Evolutionary conservation across 1,284 basidiomycete species (phyloP), one percentile per base, ranked within the genome.

Genomic region (Gastroboletus turbinatus): DNA sequence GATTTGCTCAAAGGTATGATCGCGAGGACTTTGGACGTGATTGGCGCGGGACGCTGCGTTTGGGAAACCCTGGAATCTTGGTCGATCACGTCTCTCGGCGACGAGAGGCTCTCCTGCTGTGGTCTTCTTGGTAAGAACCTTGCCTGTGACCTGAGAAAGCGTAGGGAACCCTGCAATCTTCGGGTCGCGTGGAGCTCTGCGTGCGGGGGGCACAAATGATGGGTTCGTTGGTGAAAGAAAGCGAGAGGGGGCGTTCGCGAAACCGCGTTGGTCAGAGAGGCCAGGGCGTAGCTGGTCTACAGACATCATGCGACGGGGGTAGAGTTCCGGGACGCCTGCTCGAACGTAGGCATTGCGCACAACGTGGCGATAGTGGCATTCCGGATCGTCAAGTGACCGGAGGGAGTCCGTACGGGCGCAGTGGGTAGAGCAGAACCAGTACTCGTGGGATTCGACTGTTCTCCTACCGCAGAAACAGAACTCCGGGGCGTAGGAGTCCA

Each of bases 321-420:
- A 36, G 21, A 36, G 56, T 10, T 50, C 49, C 3, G 36, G 36
- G 2, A 49, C 27, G 5, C 50, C 49, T 1, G 56, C 57, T 25
- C 8, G 58, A 35, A 46, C n/a, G 40, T 60, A 56, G 33, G 66
- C 67, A 5, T 30, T 43, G 21, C 52, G 61, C 16, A 70, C 52
- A 27, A 59, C 53, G 0, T 54, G 44, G 30, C 68, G 70, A 47
- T 69, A 69, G 27, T 69, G 71, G 30, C 53, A 60, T 16, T 65
- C 42, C 6, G 57, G 49, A 8, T 52, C 49, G 8, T 49, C 61
- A 21, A 73, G 67, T 4, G 68, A 65, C 17, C 61, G 58, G n/a
- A 72, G 63, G 30, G 71, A 52, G 29, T 73, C 71, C 10, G 17
- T 32, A 23, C 60, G 68, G 10, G 71, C 71, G 13, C 71, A 72